These are phyloP conservation scores for Mercurialis annua DNA, from an alignment of 345 rosid genomes.

Conservation along the genomic window DNA sequence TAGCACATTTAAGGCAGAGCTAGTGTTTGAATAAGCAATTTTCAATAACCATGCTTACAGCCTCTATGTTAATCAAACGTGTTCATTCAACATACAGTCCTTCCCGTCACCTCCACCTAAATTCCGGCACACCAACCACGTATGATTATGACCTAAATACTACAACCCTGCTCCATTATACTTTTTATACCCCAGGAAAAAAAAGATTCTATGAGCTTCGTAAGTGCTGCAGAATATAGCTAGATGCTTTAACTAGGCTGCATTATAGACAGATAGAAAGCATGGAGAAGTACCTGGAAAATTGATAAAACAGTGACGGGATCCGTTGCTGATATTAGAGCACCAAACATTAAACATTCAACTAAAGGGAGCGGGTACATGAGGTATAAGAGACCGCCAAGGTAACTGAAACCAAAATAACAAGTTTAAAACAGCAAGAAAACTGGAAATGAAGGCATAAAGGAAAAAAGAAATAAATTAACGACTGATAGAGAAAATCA, in stretches of 20 bases:
- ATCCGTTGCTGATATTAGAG: slow-evolving; percentile 98
- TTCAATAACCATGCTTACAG: background rate
- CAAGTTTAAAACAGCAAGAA: slow-evolving; percentile 3
- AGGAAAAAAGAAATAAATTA: background rate
- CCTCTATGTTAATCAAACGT: background rate
- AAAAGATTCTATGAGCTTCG: background rate
- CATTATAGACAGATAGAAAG: slow-evolving; percentile 8
- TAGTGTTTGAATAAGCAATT: background rate
- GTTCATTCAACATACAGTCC: background rate
- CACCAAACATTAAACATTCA: slow-evolving; percentile 98
- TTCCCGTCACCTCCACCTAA: background rate
- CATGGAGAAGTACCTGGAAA: slow-evolving; percentile 63
- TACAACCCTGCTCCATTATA: background rate
- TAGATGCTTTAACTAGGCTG: slow-evolving; percentile 1
- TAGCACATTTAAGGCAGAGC: too few relatives aligned
- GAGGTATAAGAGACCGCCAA: slow-evolving; percentile 77
- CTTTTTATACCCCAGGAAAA: background rate
- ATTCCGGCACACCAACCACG: background rate
- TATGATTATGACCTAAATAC: background rate
- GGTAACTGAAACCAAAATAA: slow-evolving; percentile 61
- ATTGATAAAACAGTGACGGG: slow-evolving; percentile 97
- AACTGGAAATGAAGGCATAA: background rate
- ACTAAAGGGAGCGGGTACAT: slow-evolving; percentile 89
- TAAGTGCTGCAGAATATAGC: background rate
- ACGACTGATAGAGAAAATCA: background rate